A percentile compares a stretch with the other conserved stretches of the same genome.
Evolutionary conservation across 192 early-diverging fungal species (phyloP).

Genomic region (Coemansia sp.): DNA sequence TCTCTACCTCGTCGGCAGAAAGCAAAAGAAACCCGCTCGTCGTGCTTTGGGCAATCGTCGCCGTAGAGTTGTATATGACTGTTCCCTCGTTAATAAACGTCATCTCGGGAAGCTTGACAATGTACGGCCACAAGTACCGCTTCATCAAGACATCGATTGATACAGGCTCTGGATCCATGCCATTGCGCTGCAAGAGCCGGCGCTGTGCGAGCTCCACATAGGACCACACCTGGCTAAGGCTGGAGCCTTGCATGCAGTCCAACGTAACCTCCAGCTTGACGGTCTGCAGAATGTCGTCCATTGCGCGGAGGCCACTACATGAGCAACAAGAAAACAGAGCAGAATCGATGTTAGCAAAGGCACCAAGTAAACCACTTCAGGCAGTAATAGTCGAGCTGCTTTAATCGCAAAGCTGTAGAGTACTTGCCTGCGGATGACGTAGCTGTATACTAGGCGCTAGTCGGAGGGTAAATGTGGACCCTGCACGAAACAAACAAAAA

Average conservation of each 20-base stretch:
- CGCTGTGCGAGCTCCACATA: conserved; percentile 38
- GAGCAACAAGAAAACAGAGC: background rate
- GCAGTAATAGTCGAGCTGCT: background rate
- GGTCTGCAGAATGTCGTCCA: conserved; percentile 42
- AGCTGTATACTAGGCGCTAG: too few species aligned
- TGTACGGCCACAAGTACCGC: conserved; percentile 40
- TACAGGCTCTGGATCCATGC: background rate
- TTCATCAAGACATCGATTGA: conserved; percentile 16
- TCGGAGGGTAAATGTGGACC: too few species aligned
- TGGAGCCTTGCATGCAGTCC: conserved; percentile 38
- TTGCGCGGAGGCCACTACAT: background rate
- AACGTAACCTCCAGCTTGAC: conserved; percentile 40
- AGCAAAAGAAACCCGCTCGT: conserved; percentile 3
- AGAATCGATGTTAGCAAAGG: background rate
- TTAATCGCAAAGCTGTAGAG: too few species aligned
- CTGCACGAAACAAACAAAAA: too few species aligned
- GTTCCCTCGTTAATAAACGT: conserved; percentile 15
- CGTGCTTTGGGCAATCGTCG: background rate
- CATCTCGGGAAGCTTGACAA: conserved; percentile 20
- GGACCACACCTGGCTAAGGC: conserved; percentile 29
- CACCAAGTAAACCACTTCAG: too few species aligned
- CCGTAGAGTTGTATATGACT: conserved; percentile 11
- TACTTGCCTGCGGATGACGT: too few species aligned
- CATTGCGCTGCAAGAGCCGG: conserved; percentile 6
- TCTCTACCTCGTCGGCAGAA: conserved; percentile 6